Evolutionary conservation across 2,329 filamentous ascomycete species (phyloP).

Genomic region (Shiraia sp.): DNA sequence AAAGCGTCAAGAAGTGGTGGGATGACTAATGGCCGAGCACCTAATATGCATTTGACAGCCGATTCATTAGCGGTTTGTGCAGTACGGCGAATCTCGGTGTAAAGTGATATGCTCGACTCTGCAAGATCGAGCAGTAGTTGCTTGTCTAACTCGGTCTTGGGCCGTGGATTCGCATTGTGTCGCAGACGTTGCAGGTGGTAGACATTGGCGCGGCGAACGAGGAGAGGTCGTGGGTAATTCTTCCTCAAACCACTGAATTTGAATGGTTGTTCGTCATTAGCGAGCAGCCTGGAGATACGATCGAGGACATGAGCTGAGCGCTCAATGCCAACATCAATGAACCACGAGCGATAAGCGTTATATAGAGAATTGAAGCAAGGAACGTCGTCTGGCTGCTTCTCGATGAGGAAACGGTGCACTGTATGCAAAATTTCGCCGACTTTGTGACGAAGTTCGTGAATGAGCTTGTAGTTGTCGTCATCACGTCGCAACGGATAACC

Average conservation of each 20-base stretch:
- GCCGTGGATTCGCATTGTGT: slow-evolving; percentile 86
- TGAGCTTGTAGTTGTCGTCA: slow-evolving; percentile 65
- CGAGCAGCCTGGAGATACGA: slow-evolving; percentile 79
- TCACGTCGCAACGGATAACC: slow-evolving; percentile 76
- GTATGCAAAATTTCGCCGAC: slow-evolving; percentile 80
- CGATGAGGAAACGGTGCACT: slow-evolving; percentile 80
- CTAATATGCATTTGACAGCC: slow-evolving; percentile 87
- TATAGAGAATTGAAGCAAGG: slow-evolving; percentile 93
- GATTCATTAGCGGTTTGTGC: slow-evolving; percentile 92
- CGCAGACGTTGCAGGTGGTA: slow-evolving; percentile 94
- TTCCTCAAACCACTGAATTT: slow-evolving; percentile 93
- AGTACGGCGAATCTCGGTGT: slow-evolving; percentile 93
- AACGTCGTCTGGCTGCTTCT: slow-evolving; percentile 92
- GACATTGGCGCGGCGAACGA: slow-evolving; percentile 89
- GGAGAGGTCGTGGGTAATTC: slow-evolving; percentile 86
- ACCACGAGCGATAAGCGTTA: slow-evolving; percentile 92
- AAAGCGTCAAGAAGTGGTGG: slow-evolving; percentile 81
- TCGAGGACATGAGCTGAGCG: slow-evolving; percentile 92
- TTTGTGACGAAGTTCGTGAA: slow-evolving; percentile 80
- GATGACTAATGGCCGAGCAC: slow-evolving; percentile 85
- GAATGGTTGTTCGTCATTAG: slow-evolving; percentile 86
- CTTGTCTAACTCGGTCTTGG: slow-evolving; percentile 89
- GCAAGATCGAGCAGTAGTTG: slow-evolving; percentile 82
- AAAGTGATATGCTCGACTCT: slow-evolving; percentile 85
- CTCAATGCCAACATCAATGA: slow-evolving; percentile 96